Evolutionary conservation across 257 asterid species (phyloP).

Genomic region (Solanum peruvianum): DNA sequence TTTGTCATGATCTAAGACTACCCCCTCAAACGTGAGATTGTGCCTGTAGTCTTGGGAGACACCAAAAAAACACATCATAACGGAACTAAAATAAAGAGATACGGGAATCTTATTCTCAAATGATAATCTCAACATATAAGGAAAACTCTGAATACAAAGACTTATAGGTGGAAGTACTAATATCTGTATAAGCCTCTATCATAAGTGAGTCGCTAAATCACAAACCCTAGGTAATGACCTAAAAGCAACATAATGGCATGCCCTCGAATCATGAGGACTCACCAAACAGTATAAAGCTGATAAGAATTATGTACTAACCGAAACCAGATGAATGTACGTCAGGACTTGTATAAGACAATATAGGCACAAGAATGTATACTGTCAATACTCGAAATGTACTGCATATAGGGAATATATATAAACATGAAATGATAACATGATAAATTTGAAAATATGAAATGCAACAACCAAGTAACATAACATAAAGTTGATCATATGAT

Average conservation of each 20-base stretch:
- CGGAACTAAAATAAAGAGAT: background rate
- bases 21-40: background rate
- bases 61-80: background rate
- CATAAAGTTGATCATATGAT: background rate
- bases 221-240: background rate
- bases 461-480: background rate
- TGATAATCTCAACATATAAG: background rate
- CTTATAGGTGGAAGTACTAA: background rate
- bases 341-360: background rate
- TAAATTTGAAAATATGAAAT: background rate
- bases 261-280: background rate
- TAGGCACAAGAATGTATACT: background rate
- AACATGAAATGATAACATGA: background rate
- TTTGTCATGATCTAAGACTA: background rate
- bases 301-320: background rate
- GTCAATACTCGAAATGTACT: background rate
- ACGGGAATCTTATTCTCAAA: background rate
- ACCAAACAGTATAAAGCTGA: background rate
- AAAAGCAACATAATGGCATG: background rate
- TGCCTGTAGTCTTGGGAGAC: too few relatives aligned
- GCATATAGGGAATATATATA: too few relatives aligned
- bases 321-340: background rate
- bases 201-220: background rate
- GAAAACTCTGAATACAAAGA: background rate
- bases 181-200: background rate